Percentiles rank a stretch among this genome's conserved stretches.
phyloP scores from a whole-genome alignment of 2,329 filamentous ascomycete genomes.

The Neoscytalidium dimidiatum region DNA sequence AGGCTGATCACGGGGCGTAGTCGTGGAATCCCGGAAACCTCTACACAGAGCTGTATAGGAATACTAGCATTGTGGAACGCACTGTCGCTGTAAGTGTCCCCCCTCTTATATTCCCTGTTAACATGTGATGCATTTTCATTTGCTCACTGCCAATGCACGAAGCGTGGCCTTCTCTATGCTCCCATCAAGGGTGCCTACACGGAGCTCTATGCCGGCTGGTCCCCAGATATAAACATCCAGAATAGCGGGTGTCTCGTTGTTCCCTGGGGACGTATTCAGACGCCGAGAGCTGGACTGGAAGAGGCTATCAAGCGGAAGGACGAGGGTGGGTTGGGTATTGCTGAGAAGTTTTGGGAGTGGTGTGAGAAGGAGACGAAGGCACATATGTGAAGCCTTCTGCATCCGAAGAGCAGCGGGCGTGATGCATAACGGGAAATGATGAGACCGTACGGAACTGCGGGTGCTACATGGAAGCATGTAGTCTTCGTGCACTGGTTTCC shows the following conservation, averaged over 20 bases:
- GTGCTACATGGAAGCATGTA: too few relatives aligned
- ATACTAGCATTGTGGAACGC: conserved; percentile 19
- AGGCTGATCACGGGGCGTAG: not conserved
- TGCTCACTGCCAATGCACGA: not conserved
- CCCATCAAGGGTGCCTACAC: conserved; percentile 17
- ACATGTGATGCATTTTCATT: too few relatives aligned
- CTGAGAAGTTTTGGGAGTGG: conserved; percentile 46
- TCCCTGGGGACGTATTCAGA: conserved; percentile 48
- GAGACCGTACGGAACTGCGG: too few relatives aligned
- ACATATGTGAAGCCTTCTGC: not conserved
- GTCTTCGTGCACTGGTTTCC: too few relatives aligned
- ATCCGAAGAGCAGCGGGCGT: too few relatives aligned
- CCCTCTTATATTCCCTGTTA: not conserved
- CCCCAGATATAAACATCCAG: conserved; percentile 23
- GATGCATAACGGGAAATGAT: not conserved
- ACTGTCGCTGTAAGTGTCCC: conserved; percentile 1
- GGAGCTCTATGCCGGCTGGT: conserved; percentile 20
- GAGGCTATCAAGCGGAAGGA: conserved; percentile 32
- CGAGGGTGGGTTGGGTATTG: conserved; percentile 42
- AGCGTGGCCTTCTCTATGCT: conserved; percentile 4
- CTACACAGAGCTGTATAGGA: conserved; percentile 38
- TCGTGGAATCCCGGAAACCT: conserved; percentile 46
- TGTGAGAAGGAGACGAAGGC: conserved; percentile 33
- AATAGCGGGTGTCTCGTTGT: conserved; percentile 37
- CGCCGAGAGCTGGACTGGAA: conserved; percentile 36